phyloP scores from a whole-genome alignment of 2,329 filamentous ascomycete genomes.

The Talaromyces piceae region DNA sequence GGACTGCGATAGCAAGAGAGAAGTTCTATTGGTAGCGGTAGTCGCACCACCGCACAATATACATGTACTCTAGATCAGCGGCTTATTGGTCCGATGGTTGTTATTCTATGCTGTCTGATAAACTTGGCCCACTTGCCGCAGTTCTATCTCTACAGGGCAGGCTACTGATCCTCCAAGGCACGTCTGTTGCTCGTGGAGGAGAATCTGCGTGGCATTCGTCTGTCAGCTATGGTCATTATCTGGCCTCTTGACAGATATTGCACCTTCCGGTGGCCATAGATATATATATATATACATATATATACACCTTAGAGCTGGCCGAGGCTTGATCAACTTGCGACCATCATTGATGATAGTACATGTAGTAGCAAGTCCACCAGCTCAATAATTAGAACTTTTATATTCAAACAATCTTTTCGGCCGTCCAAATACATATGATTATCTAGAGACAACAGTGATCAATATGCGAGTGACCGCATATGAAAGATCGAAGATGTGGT shows the following conservation, averaged over 20 bases:
- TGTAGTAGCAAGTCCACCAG: too few relatives aligned
- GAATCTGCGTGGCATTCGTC: background rate
- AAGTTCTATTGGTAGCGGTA: background rate
- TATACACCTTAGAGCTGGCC: background rate
- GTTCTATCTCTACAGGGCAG: background rate
- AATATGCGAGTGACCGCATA: too few relatives aligned
- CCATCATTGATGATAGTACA: background rate
- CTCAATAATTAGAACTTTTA: too few relatives aligned
- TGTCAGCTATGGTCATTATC: background rate
- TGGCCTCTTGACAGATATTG: background rate
- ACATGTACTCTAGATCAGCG: background rate
- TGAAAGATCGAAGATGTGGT: too few relatives aligned
- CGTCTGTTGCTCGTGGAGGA: background rate
- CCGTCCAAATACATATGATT: too few relatives aligned
- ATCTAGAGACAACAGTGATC: too few relatives aligned
- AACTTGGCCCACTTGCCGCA: background rate
- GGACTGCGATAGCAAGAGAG: slow-evolving; percentile 13
- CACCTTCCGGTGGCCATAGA: background rate
- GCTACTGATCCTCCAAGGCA: background rate
- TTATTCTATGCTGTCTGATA: background rate
- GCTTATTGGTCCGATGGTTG: background rate
- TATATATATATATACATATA: too few relatives aligned
- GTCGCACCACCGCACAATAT: background rate
- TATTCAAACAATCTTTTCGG: too few relatives aligned
- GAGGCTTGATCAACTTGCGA: background rate